Evolutionary conservation across 2,329 filamentous ascomycete genomes (phyloP).

Genomic region (Plectosphaerella sp.): DNA sequence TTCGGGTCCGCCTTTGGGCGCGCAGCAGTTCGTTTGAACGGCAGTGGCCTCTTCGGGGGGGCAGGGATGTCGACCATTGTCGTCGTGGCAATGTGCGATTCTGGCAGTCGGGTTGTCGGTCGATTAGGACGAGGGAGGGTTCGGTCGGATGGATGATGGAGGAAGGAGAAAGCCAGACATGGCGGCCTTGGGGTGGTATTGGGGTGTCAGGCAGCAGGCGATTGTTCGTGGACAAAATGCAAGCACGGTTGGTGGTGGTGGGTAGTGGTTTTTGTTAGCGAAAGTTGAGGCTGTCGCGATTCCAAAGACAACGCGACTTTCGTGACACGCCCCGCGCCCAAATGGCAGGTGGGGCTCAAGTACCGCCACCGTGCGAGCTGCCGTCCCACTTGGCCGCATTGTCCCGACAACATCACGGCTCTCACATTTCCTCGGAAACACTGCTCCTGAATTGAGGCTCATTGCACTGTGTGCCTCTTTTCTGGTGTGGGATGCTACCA

Average conservation of each 20-base stretch:
- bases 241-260: neutral
- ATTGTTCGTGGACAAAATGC: neutral
- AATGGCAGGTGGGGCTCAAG: too few species aligned
- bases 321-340: neutral
- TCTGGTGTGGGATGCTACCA: too few species aligned
- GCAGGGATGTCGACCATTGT: constrained; percentile 24
- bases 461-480: too few species aligned
- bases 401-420: too few species aligned
- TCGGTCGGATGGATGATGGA: constrained; percentile 1
- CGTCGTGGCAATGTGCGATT: constrained; percentile 1
- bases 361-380: too few species aligned
- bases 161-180: neutral
- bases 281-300: neutral
- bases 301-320: neutral
- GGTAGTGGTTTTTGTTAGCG: neutral
- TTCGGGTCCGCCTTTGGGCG: constrained; percentile 24
- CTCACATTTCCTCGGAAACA: too few species aligned
- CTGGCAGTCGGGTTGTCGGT: neutral
- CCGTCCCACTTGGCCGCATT: too few species aligned
- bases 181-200: neutral
- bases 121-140: constrained; percentile 7
- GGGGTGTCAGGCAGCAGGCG: neutral
- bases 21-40: constrained; percentile 45
- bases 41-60: constrained; percentile 33
- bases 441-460: too few species aligned